These are phyloP conservation scores for Prunus armeniaca DNA, from an alignment of 306 rosid species.

Conservation along the genomic window DNA sequence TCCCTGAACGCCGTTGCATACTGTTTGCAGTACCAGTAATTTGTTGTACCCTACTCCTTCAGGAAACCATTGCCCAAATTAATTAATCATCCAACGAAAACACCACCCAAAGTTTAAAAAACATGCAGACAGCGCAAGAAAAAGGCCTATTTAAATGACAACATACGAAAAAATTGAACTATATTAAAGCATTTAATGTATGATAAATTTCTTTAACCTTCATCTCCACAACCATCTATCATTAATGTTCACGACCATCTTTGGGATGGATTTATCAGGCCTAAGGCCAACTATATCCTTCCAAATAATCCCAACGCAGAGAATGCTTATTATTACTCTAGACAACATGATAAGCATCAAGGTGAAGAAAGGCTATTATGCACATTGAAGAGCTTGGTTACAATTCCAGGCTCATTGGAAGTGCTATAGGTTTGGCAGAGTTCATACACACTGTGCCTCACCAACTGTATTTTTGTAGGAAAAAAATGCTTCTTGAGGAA, in stretches of 20 bases:
- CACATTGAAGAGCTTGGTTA: background rate
- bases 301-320: background rate
- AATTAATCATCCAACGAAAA: constrained; percentile 26
- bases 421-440: background rate
- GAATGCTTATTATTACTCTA: background rate
- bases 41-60: constrained; percentile 85
- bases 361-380: background rate
- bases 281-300: background rate
- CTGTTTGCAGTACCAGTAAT: constrained; percentile 67
- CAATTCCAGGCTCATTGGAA: background rate
- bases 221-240: background rate
- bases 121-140: background rate
- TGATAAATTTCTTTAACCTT: background rate
- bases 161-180: background rate
- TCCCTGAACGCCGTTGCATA: constrained; percentile 73
- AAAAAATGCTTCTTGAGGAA: background rate
- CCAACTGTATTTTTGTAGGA: background rate
- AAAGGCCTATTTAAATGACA: background rate
- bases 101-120: constrained; percentile 17
- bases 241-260: background rate
- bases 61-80: constrained; percentile 36
- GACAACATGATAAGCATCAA: background rate
- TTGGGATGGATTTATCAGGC: background rate
- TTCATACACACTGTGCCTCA: background rate
- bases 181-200: background rate